Evolutionary conservation across 2,329 filamentous ascomycete species (phyloP).

Genomic region (Thelonectria discophora): DNA sequence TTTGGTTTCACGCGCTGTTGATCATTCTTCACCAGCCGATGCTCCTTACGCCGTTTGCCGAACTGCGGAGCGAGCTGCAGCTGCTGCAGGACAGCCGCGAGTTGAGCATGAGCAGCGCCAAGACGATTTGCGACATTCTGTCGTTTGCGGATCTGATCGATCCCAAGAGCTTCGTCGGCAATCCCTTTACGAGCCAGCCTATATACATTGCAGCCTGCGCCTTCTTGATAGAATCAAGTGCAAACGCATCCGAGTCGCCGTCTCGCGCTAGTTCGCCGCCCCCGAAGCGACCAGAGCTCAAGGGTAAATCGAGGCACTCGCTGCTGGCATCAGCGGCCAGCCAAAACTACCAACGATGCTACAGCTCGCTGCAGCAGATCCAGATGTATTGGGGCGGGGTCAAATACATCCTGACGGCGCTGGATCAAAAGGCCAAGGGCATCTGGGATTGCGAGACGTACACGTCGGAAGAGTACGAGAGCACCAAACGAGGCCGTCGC

Average conservation of each 20-base stretch:
- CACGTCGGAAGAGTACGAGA: conserved; percentile 79
- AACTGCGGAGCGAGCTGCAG: conserved; percentile 68
- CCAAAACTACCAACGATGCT: conserved; percentile 88
- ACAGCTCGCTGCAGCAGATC: conserved; percentile 83
- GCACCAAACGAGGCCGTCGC: conserved; percentile 63
- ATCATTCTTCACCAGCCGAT: conserved; percentile 87
- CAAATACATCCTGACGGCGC: conserved; percentile 84
- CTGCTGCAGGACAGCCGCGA: conserved; percentile 83
- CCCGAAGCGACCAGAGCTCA: conserved; percentile 15
- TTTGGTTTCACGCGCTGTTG: conserved; percentile 89
- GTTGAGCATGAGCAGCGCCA: conserved; percentile 85
- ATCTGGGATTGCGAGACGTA: conserved; percentile 80
- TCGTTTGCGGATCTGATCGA: conserved; percentile 88
- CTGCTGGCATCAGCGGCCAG: conserved; percentile 82
- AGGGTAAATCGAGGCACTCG: conserved; percentile 70
- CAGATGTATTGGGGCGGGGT: conserved; percentile 87
- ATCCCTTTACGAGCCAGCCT: conserved; percentile 88
- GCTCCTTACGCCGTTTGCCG: conserved; percentile 78
- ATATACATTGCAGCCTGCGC: conserved; percentile 93
- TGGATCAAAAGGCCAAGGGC: conserved; percentile 88
- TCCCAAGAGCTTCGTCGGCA: conserved; percentile 84
- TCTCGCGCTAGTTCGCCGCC: conserved; percentile 65
- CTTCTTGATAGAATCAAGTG: conserved; percentile 83
- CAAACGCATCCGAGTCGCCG: conserved; percentile 70
- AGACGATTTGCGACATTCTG: conserved; percentile 89